Conservation (phyloP, 1,139 yeast species). For the Debaryomyces subglobosus region DNA sequence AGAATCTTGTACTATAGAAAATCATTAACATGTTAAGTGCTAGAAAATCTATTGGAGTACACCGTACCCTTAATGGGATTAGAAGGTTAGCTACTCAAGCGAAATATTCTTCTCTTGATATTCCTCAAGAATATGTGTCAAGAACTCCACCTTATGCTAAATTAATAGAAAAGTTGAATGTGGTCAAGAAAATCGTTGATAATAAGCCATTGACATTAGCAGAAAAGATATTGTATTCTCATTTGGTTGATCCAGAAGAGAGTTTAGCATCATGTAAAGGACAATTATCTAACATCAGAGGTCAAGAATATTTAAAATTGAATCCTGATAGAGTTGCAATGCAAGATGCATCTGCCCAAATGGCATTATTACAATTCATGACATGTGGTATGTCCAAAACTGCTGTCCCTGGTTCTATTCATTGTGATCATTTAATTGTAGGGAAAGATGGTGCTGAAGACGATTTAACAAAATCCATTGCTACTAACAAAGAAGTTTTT, state of each 20-base stretch:
- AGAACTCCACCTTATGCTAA: slow-evolving; percentile 89
- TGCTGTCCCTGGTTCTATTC: slow-evolving; percentile 92
- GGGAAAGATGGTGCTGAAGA: slow-evolving; percentile 88
- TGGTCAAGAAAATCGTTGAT: slow-evolving; percentile 65
- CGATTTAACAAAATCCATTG: slow-evolving; percentile 75
- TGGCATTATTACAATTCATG: slow-evolving; percentile 96
- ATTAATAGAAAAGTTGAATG: slow-evolving; percentile 61
- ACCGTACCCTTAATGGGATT: slow-evolving; percentile 2
- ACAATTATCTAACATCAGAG: slow-evolving; percentile 65
- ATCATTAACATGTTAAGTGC: slow-evolving; percentile 4
- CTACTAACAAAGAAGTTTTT: slow-evolving; percentile 90
- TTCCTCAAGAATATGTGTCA: slow-evolving; percentile 63
- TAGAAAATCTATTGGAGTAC: neutral
- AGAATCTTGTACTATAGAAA: neutral
- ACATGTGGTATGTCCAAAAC: slow-evolving; percentile 88
- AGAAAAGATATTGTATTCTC: slow-evolving; percentile 92
- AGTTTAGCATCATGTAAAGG: slow-evolving; percentile 55
- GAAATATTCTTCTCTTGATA: slow-evolving; percentile 24
- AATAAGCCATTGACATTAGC: slow-evolving; percentile 85
- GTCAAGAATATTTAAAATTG: slow-evolving; percentile 81
- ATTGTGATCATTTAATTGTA: slow-evolving; percentile 96
- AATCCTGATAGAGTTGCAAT: slow-evolving; percentile 98
- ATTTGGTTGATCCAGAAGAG: slow-evolving; percentile 84
- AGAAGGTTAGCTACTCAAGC: slow-evolving; percentile 42
- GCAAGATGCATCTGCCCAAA: slow-evolving; percentile 99